Percentiles rank a stretch among this genome's conserved stretches.
phyloP scores from a whole-genome alignment of 2,329 filamentous ascomycete genomes.

The Epichloe festucae region DNA sequence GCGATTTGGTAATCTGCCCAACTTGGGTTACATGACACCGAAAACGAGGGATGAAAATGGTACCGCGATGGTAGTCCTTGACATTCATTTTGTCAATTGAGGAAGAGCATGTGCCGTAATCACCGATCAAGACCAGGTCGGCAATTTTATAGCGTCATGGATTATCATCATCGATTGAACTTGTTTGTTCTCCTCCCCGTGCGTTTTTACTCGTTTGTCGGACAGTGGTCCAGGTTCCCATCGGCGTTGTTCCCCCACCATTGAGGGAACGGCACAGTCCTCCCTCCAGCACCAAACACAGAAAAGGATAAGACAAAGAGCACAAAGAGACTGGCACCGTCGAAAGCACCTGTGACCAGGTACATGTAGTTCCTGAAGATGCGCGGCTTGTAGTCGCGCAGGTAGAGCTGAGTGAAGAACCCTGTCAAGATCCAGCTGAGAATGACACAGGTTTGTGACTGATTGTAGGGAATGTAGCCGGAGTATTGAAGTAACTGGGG shows the following conservation, averaged over 20 bases:
- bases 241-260: constrained; percentile 43
- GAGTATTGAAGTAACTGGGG: constrained; percentile 5
- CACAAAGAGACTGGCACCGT: constrained; percentile 31
- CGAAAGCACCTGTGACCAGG: constrained; percentile 37
- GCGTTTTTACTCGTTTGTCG: constrained; percentile 17
- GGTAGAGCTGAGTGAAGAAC: constrained; percentile 37
- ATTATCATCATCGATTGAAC: no score
- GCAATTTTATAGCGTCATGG: no score
- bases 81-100: no score
- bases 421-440: constrained; percentile 31
- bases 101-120: no score
- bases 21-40: no score
- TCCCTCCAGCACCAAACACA: constrained; percentile 38
- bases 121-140: no score
- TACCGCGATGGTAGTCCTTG: no score
- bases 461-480: constrained; percentile 7
- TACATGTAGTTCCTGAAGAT: constrained; percentile 43
- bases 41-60: no score
- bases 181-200: no score
- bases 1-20: no score
- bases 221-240: constrained; percentile 36
- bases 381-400: constrained; percentile 37
- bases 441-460: constrained; percentile 41
- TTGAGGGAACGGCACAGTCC: constrained; percentile 29
- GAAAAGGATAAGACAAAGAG: constrained; percentile 32